phyloP scores from a whole-genome alignment of 768 basidiomycete genomes.

The Leucocoprinus sp. region DNA sequence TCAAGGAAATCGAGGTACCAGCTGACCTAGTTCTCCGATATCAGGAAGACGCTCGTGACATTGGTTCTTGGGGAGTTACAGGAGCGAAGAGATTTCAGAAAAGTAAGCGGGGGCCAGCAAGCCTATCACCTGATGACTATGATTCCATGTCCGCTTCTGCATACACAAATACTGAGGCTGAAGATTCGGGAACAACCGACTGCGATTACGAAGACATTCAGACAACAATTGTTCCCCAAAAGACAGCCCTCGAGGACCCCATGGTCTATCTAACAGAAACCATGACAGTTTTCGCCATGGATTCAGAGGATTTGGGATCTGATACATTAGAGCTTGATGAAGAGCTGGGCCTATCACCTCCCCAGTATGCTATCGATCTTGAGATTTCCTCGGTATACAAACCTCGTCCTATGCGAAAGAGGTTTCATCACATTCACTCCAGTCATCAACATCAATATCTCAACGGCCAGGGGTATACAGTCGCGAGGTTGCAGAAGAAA shows the following conservation, averaged over 20 bases:
- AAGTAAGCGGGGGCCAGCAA: constrained; percentile 27
- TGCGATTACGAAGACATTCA: constrained; percentile 20
- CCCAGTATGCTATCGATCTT: constrained; percentile 40
- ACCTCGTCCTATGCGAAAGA: constrained; percentile 49
- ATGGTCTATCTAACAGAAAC: constrained; percentile 13
- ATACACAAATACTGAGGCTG: constrained; percentile 25
- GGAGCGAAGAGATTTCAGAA: constrained; percentile 30
- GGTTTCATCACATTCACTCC: constrained; percentile 11
- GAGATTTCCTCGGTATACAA: constrained; percentile 70
- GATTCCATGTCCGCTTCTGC: constrained; percentile 15
- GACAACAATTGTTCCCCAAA: constrained; percentile 24
- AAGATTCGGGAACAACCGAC: constrained; percentile 29
- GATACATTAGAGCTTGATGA: constrained; percentile 13
- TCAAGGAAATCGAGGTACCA: constrained; percentile 81
- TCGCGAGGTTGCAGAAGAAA: constrained; percentile 32
- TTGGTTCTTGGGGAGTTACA: constrained; percentile 18
- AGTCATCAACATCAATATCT: constrained; percentile 24
- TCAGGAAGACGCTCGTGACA: constrained; percentile 3
- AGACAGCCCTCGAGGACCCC: constrained; percentile 10
- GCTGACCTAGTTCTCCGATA: constrained; percentile 33
- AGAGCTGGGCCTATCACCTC: constrained; percentile 15
- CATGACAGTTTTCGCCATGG: constrained; percentile 39
- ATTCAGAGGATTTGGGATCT: constrained; percentile 30
- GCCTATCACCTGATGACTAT: constrained; percentile 19
- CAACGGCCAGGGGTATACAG: constrained; percentile 20